These are phyloP conservation scores for Suhomyces choctaworum DNA, from an alignment of 1,139 yeast genomes.

Conservation along the genomic window DNA sequence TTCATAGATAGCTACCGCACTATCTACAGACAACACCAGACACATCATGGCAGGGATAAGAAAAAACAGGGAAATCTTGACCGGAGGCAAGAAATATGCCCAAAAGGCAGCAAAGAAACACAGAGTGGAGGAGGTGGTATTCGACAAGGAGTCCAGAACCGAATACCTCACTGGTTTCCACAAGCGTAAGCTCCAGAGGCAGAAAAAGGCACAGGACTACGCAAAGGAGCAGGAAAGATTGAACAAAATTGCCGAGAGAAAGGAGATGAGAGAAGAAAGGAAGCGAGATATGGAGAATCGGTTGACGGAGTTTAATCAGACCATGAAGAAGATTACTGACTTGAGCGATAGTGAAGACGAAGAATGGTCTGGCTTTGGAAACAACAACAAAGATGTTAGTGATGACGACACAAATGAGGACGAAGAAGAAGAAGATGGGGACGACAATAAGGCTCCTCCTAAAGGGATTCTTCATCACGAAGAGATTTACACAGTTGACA, in stretches of 20 bases:
- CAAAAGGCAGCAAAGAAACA: conserved; percentile 60
- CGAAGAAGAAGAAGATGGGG: conserved; percentile 15
- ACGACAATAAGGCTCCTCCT: conserved; percentile 12
- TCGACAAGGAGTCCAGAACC: conserved; percentile 68
- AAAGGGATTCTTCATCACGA: conserved; percentile 45
- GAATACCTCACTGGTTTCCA: conserved; percentile 95
- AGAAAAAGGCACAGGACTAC: conserved; percentile 77
- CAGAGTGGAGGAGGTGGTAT: conserved; percentile 77
- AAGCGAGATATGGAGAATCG: conserved; percentile 64
- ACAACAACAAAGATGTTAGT: conserved; percentile 12
- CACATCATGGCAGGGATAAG: conserved; percentile 23
- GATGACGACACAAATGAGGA: conserved; percentile 23
- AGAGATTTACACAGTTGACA: conserved; percentile 49
- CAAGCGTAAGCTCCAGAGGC: conserved; percentile 84
- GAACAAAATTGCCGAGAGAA: conserved; percentile 75
- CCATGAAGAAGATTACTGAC: conserved; percentile 47
- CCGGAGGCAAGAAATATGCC: conserved; percentile 85
- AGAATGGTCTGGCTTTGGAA: conserved; percentile 22
- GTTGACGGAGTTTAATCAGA: conserved; percentile 57
- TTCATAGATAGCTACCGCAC: neutral
- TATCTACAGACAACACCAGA: neutral
- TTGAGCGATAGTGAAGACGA: conserved; percentile 32
- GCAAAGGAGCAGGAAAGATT: conserved; percentile 75
- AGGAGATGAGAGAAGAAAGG: conserved; percentile 66
- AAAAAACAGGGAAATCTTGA: conserved; percentile 78